A percentile compares a stretch with the other conserved stretches of the same genome.
phyloP scores from a whole-genome alignment of 805 yeast genomes.

The Metschnikowia continentalis region DNA sequence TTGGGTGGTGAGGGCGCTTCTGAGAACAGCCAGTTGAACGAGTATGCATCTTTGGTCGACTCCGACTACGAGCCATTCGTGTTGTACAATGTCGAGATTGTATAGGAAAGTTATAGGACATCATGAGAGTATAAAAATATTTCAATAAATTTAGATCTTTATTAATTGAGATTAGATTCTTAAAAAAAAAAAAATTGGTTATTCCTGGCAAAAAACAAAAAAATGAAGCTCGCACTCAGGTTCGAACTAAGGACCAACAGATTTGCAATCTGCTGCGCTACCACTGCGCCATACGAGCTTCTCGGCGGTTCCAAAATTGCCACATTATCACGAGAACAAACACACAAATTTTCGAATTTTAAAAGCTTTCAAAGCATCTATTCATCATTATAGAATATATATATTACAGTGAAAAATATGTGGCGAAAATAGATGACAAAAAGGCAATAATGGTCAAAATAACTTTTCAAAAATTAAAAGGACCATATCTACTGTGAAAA shows the following conservation, averaged over 20 bases:
- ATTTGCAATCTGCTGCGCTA: slow-evolving; percentile 99
- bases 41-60: slow-evolving; percentile 89
- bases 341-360: too few species aligned
- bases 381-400: too few species aligned
- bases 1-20: slow-evolving; percentile 87
- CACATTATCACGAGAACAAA: not conserved
- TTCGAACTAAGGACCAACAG: slow-evolving; percentile 97
- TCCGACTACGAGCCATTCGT: slow-evolving; percentile 97
- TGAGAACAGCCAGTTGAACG: slow-evolving; percentile 68
- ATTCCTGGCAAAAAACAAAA: slow-evolving; percentile 23
- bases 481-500: too few species aligned
- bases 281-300: slow-evolving; percentile 90
- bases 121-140: not conserved
- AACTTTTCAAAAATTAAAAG: too few species aligned
- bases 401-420: too few species aligned
- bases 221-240: slow-evolving; percentile 77
- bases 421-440: too few species aligned
- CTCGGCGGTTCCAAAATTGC: not conserved
- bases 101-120: slow-evolving; percentile 16
- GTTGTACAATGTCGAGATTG: slow-evolving; percentile 51
- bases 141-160: not conserved
- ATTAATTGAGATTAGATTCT: too few species aligned
- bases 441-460: too few species aligned
- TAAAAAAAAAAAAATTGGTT: not conserved
- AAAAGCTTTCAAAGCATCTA: too few species aligned